Evolutionary conservation across 257 asterid genomes (phyloP).

Genomic region (Cinchona pubescens): DNA sequence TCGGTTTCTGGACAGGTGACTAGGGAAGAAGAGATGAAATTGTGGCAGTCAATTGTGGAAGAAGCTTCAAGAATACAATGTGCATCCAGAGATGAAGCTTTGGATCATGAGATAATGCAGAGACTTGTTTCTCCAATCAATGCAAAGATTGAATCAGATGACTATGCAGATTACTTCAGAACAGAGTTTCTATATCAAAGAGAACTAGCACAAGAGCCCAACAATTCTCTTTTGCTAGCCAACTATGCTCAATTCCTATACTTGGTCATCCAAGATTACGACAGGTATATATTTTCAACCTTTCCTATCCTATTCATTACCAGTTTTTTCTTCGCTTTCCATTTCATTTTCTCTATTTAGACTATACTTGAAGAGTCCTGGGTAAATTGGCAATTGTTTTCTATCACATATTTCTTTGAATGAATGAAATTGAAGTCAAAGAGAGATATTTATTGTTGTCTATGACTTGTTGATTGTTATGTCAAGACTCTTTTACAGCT

Average conservation of each 20-base stretch:
- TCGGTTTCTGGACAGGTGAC: conserved; percentile 45
- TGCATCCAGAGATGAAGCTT: conserved; percentile 34
- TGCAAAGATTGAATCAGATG: conserved; percentile 61
- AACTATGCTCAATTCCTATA: conserved; percentile 90
- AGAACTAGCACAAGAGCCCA: conserved; percentile 61
- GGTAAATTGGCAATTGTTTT: conserved; percentile 6
- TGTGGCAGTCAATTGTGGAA: conserved; percentile 69
- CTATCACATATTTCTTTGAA: not conserved
- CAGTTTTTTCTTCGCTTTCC: conserved; percentile 1
- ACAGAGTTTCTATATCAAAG: conserved; percentile 63
- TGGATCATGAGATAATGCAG: conserved; percentile 65
- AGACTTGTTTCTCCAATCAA: conserved; percentile 61
- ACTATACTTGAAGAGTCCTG: conserved; percentile 5
- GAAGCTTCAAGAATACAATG: conserved; percentile 59
- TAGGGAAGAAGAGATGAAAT: conserved; percentile 44
- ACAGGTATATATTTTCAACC: conserved; percentile 55
- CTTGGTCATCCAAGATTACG: conserved; percentile 66
- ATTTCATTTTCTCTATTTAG: conserved; percentile 19
- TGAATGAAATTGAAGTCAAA: not conserved
- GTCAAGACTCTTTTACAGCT: conserved; percentile 9
- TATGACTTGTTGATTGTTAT: conserved; percentile 13
- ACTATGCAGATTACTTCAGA: conserved; percentile 36
- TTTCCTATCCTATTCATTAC: not conserved
- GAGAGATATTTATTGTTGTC: conserved; percentile 12
- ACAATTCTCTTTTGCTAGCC: conserved; percentile 71